Evolutionary conservation across 2,329 filamentous ascomycete species (phyloP).

Genomic region (Sclerotinia sclerotiorum): DNA sequence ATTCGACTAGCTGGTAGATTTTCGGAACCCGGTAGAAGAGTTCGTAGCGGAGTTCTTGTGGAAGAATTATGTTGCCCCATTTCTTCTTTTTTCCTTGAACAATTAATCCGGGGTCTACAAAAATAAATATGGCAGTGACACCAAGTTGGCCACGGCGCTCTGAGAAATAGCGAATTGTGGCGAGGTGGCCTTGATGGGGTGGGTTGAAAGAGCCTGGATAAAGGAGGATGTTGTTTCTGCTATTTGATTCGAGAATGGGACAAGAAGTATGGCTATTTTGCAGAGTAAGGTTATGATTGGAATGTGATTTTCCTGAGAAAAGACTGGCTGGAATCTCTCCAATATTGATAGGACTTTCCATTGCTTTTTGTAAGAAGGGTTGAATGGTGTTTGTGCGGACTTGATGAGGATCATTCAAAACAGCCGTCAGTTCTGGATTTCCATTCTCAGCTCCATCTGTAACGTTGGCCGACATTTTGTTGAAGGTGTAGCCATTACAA

Average conservation of each 20-base stretch:
- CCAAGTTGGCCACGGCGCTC: neutral
- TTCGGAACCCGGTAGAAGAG: neutral
- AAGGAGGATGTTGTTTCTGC: neutral
- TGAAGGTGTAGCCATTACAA: neutral
- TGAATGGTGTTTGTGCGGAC: neutral
- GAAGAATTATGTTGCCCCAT: neutral
- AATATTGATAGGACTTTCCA: neutral
- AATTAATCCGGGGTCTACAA: neutral
- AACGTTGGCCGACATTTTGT: neutral
- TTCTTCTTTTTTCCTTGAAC: neutral
- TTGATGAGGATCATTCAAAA: neutral
- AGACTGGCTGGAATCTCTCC: neutral
- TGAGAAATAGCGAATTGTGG: neutral
- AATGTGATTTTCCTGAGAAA: neutral
- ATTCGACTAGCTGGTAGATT: neutral
- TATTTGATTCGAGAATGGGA: neutral
- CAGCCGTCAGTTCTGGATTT: too few relatives aligned
- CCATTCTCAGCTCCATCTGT: neutral
- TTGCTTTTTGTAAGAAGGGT: neutral
- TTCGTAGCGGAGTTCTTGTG: neutral
- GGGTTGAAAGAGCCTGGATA: slow-evolving; percentile 12
- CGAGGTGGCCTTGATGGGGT: slow-evolving; percentile 5
- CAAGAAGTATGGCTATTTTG: neutral
- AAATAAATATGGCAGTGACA: neutral
- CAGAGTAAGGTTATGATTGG: too few relatives aligned